Percentiles rank a stretch among this genome's conserved stretches.
Evolutionary conservation across 2,329 filamentous ascomycete species (phyloP).

Genomic region (Raffaelea albimanens): DNA sequence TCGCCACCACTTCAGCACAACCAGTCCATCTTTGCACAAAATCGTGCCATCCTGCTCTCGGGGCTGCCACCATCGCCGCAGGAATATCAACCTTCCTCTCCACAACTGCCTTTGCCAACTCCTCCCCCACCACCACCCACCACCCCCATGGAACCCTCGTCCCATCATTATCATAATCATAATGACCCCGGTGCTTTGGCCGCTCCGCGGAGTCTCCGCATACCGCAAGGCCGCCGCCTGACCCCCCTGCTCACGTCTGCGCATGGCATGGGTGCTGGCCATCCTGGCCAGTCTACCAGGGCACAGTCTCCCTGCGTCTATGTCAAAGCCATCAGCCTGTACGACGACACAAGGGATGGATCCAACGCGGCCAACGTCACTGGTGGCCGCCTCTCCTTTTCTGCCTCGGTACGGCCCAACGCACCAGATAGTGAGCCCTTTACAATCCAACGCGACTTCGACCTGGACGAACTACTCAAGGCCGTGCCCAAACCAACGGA

Average conservation of each 20-base stretch:
- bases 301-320: conserved; percentile 10
- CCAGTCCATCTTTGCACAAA: conserved; percentile 9
- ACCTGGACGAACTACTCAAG: conserved; percentile 36
- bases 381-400: conserved; percentile 24
- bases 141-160: neutral
- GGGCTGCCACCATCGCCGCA: conserved; percentile 6
- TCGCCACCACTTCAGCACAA: conserved; percentile 1
- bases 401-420: conserved; percentile 33
- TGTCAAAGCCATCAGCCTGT: conserved; percentile 8
- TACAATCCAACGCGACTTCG: conserved; percentile 39
- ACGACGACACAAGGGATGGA: no score
- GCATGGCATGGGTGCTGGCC: neutral
- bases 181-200: no score
- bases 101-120: neutral
- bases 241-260: conserved; percentile 9
- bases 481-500: conserved; percentile 28
- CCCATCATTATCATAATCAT: no score
- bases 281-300: neutral
- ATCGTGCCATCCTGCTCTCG: conserved; percentile 10
- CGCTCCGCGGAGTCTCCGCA: neutral
- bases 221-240: conserved; percentile 1
- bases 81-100: neutral
- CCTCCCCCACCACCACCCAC: neutral
- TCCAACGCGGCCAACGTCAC: neutral
- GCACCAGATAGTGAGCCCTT: conserved; percentile 32